Evolutionary conservation across 2,329 filamentous ascomycete species (phyloP), one percentile per base, ranked within the genome.

Genomic region (Rachicladosporium sp.): DNA sequence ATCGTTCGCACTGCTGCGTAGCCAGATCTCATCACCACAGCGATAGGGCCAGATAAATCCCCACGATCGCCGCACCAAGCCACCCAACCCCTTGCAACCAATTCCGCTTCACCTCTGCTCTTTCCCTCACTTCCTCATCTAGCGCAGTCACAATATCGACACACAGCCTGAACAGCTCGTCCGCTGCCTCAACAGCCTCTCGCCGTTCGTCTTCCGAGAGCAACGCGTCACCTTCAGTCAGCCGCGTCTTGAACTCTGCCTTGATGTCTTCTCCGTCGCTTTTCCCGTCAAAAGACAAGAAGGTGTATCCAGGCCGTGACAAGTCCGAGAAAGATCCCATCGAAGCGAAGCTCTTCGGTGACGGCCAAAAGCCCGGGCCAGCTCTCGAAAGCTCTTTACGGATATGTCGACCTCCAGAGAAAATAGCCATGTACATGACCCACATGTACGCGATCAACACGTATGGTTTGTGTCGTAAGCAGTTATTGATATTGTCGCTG

Each of bases 341-440:
- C 2, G 31, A 34, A 31, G 37, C n/a, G 3, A 35, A 35, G 4
- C 35, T 38, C 21, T 45, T 43, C 6, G 49, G 42, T 21, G 39
- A 32, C 5, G 39, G 41, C 82, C 82, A 87, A 52, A 86, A 87
- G 0, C 63, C 63, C 0, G 62, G 50, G 1, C 74, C 74, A 0
- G 73, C 71, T 4, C 63, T 63, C 48, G 76, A 66, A 5, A 89
- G 65, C 10, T 73, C 68, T 1, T 68, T 68, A 36, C 80, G 68
- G 43, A 89, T 79, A 58, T 78, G 80, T 2, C 81, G 70, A 0
- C 83, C 83, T 6, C 83, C 83, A 0, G 80, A 78, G 54, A 89
- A 87, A 0, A 88, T 68, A 0, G 82, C 83, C 77, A 89, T 84
- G 62, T 84, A 88, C 46, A 87, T 69, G 33, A 84, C 79, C 73